Conservation (phyloP, 2,329 filamentous ascomycete species). For the Aspergillus ustus region DNA sequence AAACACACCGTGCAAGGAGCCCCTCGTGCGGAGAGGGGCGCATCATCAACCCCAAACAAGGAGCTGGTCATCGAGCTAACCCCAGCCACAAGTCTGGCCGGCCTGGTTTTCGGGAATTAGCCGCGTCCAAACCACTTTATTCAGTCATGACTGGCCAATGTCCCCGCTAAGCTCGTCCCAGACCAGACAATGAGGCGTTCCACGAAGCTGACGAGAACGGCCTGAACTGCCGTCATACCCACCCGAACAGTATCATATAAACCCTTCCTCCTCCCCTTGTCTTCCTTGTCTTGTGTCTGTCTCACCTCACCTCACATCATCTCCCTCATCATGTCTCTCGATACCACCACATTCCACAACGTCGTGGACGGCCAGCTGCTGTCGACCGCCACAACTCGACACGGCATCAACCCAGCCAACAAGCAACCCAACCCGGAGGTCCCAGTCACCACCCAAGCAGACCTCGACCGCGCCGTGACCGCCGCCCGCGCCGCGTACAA, state of each 20-base stretch:
- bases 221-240: background rate
- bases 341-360: conserved; percentile 52
- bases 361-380: conserved; percentile 56
- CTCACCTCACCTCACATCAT: background rate
- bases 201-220: background rate
- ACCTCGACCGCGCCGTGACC: conserved; percentile 57
- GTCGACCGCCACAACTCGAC: conserved; percentile 50
- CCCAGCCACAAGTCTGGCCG: background rate
- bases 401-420: conserved; percentile 58
- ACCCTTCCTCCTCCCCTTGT: background rate
- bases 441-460: conserved; percentile 53
- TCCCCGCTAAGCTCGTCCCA: background rate
- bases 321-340: conserved; percentile 19
- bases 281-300: background rate
- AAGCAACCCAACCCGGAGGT: conserved; percentile 55
- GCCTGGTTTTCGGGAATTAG: background rate
- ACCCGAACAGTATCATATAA: background rate
- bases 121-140: background rate
- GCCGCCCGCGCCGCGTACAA: conserved; percentile 55
- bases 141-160: too few relatives aligned
- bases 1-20: too few relatives aligned
- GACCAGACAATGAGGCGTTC: background rate
- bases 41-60: too few relatives aligned
- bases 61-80: background rate
- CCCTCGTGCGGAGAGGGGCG: too few relatives aligned